Percentiles rank a stretch among this genome's conserved stretches.
Evolutionary conservation across 2,329 filamentous ascomycete genomes (phyloP).

Genomic region (Apiospora sp.): DNA sequence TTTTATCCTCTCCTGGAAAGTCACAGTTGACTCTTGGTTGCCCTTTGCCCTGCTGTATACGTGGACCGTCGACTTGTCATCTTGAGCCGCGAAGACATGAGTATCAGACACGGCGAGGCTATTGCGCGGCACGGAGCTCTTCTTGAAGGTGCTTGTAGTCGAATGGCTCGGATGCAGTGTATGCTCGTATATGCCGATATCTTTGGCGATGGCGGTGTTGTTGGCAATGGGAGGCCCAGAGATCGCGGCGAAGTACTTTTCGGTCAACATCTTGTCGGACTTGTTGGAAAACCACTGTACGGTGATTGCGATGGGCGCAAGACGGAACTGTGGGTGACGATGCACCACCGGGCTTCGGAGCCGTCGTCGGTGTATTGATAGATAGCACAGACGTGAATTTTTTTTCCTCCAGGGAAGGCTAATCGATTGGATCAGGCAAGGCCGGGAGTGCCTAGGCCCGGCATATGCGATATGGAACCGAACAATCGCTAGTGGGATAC

Average conservation of each 20-base stretch:
- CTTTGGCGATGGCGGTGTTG: slow-evolving; percentile 73
- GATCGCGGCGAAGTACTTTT: slow-evolving; percentile 67
- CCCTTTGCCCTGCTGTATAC: slow-evolving; percentile 87
- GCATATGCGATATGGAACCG: slow-evolving; percentile 7
- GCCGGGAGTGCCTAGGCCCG: slow-evolving; percentile 1
- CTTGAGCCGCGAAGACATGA: slow-evolving; percentile 91
- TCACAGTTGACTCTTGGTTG: slow-evolving; percentile 87
- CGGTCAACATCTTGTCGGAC: slow-evolving; percentile 58
- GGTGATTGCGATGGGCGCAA: slow-evolving; percentile 11
- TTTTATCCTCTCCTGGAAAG: slow-evolving; percentile 86
- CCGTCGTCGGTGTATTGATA: not conserved
- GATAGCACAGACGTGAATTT: slow-evolving; percentile 14
- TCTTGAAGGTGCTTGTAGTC: slow-evolving; percentile 86
- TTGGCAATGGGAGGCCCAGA: slow-evolving; percentile 65
- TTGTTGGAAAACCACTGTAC: not conserved
- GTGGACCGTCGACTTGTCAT: slow-evolving; percentile 90
- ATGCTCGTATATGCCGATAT: slow-evolving; percentile 88
- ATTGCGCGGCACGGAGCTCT: slow-evolving; percentile 82
- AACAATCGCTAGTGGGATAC: slow-evolving; percentile 3
- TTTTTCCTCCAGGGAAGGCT: not conserved
- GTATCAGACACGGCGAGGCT: slow-evolving; percentile 81
- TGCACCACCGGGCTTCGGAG: slow-evolving; percentile 9
- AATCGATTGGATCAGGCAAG: slow-evolving; percentile 18
- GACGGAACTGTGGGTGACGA: slow-evolving; percentile 5
- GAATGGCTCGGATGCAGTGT: slow-evolving; percentile 79